phyloP scores from a whole-genome alignment of 352 stramenopile species.

The Phytophthora idaei region DNA sequence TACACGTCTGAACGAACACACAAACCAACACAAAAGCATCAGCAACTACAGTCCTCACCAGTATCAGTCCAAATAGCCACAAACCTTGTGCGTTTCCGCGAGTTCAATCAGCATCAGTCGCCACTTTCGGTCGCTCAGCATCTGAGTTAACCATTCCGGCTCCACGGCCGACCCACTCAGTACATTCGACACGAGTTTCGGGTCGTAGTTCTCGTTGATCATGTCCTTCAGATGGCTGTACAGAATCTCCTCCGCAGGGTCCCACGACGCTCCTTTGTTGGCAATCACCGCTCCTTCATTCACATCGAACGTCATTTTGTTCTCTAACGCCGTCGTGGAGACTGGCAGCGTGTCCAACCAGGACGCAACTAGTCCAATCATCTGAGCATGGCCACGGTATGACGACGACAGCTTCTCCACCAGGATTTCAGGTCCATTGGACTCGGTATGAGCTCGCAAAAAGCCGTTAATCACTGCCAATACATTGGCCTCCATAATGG shows the following conservation, averaged over 20 bases:
- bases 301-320: constrained; percentile 80
- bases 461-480: constrained; percentile 86
- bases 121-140: constrained; percentile 85
- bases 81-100: constrained; percentile 84
- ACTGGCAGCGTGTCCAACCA: constrained; percentile 78
- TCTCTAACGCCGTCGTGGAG: constrained; percentile 63
- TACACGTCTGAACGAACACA: constrained; percentile 60
- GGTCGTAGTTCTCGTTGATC: constrained; percentile 84
- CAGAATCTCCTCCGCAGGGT: constrained; percentile 76
- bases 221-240: constrained; percentile 80
- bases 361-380: constrained; percentile 84
- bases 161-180: constrained; percentile 77
- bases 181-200: constrained; percentile 87
- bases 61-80: background rate
- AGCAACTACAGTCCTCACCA: constrained; percentile 1
- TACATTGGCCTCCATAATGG: constrained; percentile 87
- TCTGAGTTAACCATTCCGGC: constrained; percentile 84
- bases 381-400: constrained; percentile 86
- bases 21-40: constrained; percentile 10
- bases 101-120: constrained; percentile 86
- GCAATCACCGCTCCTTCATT: constrained; percentile 66
- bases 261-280: constrained; percentile 75
- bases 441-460: constrained; percentile 74
- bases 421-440: constrained; percentile 84
- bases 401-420: constrained; percentile 88